Percentiles rank a stretch among this genome's conserved stretches.
Evolutionary conservation across 805 yeast genomes (phyloP).

Genomic region (Starmerella sp.): DNA sequence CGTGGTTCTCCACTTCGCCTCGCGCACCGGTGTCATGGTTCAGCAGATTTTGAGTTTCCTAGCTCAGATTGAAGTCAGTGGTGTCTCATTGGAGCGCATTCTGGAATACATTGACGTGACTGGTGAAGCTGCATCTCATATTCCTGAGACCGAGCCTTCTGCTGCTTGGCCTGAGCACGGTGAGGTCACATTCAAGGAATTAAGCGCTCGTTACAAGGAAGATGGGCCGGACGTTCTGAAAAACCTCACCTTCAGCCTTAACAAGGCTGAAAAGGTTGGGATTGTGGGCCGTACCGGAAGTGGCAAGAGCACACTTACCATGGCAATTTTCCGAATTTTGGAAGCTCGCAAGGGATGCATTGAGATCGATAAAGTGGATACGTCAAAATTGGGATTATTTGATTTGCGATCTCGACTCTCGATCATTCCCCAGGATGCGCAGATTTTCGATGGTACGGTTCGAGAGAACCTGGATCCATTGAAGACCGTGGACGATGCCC

Average conservation of each 20-base stretch:
- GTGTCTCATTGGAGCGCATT: conserved; percentile 76
- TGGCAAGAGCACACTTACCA: conserved; percentile 76
- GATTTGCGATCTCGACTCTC: conserved; percentile 70
- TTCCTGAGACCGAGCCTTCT: conserved; percentile 58
- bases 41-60: conserved; percentile 89
- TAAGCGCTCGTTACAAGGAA: conserved; percentile 69
- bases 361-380: conserved; percentile 60
- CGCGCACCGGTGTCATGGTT: conserved; percentile 74
- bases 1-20: conserved; percentile 72
- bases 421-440: conserved; percentile 91
- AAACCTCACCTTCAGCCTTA: conserved; percentile 49
- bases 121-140: conserved; percentile 74
- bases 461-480: conserved; percentile 84
- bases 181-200: conserved; percentile 51
- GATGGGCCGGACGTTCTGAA: conserved; percentile 70
- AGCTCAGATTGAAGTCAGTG: conserved; percentile 84
- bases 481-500: conserved; percentile 49
- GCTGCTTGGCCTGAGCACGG: conserved; percentile 65
- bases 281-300: conserved; percentile 97
- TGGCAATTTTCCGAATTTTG: conserved; percentile 74
- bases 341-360: conserved; percentile 62
- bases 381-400: conserved; percentile 54
- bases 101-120: conserved; percentile 66
- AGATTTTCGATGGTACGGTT: conserved; percentile 76
- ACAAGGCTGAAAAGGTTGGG: conserved; percentile 74